Percentiles rank a stretch among this genome's conserved stretches.
These are phyloP conservation scores for Aureobasidium sp. DNA, from an alignment of 2,329 filamentous ascomycete species.

Conservation along the genomic window DNA sequence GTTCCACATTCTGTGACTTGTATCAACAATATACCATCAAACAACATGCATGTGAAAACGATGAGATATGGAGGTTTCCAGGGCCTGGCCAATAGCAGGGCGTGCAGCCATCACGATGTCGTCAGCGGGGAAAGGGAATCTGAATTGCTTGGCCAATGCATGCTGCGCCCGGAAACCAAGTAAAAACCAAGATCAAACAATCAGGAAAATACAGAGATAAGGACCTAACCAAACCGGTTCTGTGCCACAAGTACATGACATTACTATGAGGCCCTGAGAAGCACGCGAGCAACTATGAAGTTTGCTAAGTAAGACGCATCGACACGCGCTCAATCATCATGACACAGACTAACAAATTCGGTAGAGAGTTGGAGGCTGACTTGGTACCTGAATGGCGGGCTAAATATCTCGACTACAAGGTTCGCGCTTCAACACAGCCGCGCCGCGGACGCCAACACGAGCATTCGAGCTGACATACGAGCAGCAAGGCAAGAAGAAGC, in stretches of 20 bases:
- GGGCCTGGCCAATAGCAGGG: no score
- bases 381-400: slow-evolving; percentile 89
- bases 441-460: background rate
- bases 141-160: background rate
- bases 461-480: slow-evolving; percentile 9
- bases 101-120: no score
- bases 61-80: background rate
- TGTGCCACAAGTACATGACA: background rate
- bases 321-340: background rate
- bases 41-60: background rate
- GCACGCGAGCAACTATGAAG: slow-evolving; percentile 18
- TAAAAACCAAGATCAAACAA: background rate
- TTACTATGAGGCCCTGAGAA: background rate
- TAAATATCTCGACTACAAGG: slow-evolving; percentile 92
- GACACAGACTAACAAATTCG: slow-evolving; percentile 1
- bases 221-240: background rate
- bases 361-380: slow-evolving; percentile 71
- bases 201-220: background rate
- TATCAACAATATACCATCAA: background rate
- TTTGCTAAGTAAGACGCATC: slow-evolving; percentile 17
- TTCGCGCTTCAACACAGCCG: slow-evolving; percentile 13
- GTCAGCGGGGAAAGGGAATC: no score
- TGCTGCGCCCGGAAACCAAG: no score
- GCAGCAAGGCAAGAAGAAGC: slow-evolving; percentile 74
- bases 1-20: background rate